Conservation (phyloP, 257 asterid genomes). For the Petrea volubilis region DNA sequence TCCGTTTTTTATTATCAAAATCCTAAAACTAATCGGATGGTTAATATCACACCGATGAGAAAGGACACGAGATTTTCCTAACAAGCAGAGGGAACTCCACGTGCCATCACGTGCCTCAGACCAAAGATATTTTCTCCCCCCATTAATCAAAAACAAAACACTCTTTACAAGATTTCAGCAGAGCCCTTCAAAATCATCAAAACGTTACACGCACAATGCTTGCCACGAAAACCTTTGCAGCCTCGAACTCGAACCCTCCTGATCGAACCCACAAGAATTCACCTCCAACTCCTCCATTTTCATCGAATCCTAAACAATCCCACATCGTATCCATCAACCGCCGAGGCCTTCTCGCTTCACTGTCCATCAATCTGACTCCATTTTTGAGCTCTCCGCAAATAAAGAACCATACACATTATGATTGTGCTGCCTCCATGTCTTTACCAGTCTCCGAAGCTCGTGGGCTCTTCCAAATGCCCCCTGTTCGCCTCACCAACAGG, state of each 20-base stretch:
- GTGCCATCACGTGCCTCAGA: conserved; percentile 26
- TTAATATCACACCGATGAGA: not conserved
- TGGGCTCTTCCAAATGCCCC: conserved; percentile 98
- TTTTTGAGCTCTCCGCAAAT: conserved; percentile 40
- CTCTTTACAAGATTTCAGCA: not conserved
- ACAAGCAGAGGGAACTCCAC: not conserved
- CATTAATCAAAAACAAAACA: not conserved
- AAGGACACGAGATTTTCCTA: not conserved
- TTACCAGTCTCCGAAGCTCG: conserved; percentile 66
- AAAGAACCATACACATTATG: conserved; percentile 24
- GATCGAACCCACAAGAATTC: conserved; percentile 20
- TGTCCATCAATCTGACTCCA: conserved; percentile 52
- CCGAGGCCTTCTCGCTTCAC: conserved; percentile 56
- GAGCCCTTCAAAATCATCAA: not conserved
- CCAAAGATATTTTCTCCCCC: conserved; percentile 21
- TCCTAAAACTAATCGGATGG: too few relatives aligned
- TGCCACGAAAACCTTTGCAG: conserved; percentile 26
- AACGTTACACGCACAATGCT: conserved; percentile 32
- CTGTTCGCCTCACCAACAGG: conserved; percentile 81
- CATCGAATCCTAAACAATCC: conserved; percentile 18
- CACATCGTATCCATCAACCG: conserved; percentile 39
- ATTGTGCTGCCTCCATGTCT: conserved; percentile 30
- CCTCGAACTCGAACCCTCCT: conserved; percentile 32
- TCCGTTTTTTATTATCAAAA: too few relatives aligned
- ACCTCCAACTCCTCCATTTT: conserved; percentile 25